Percentiles rank a stretch among this genome's conserved stretches.
These are phyloP conservation scores for Suhomyces emberorum DNA, from an alignment of 805 yeast species.

Conservation along the genomic window DNA sequence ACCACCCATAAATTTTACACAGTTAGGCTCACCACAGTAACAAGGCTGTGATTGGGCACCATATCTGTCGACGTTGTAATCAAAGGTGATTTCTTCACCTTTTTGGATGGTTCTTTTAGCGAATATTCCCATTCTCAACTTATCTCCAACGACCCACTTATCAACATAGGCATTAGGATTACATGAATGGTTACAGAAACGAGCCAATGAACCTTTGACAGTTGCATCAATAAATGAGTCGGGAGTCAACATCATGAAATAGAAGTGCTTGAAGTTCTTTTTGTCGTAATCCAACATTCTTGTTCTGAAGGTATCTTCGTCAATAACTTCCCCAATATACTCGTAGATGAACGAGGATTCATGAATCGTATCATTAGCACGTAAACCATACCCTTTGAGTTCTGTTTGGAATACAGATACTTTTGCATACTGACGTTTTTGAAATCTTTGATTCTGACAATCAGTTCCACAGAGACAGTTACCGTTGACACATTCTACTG, in stretches of 20 bases:
- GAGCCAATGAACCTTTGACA: constrained; percentile 77
- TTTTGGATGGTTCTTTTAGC: constrained; percentile 65
- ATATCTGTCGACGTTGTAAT: constrained; percentile 92
- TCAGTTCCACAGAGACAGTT: constrained; percentile 67
- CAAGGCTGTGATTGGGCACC: constrained; percentile 95
- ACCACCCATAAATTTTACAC: constrained; percentile 93
- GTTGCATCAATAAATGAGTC: constrained; percentile 96
- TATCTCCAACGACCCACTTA: constrained; percentile 94
- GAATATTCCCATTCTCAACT: constrained; percentile 91
- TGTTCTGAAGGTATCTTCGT: constrained; percentile 67
- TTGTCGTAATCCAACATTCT: constrained; percentile 74
- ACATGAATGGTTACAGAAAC: constrained; percentile 95
- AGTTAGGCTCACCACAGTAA: constrained; percentile 88
- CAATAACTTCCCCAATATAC: constrained; percentile 91
- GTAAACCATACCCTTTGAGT: constrained; percentile 83
- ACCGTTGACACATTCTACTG: constrained; percentile 82
- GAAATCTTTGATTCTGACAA: constrained; percentile 89
- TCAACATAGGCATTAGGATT: constrained; percentile 93
- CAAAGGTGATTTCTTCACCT: constrained; percentile 92
- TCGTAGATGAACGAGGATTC: constrained; percentile 80
- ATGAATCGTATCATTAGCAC: constrained; percentile 59
- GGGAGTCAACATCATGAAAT: constrained; percentile 92
- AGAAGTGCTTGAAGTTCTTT: constrained; percentile 72
- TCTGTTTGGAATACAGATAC: constrained; percentile 84
- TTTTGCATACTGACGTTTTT: constrained; percentile 64